These are phyloP conservation scores for Flaveria robusta DNA, from an alignment of 129 eudicot species.

Conservation along the genomic window DNA sequence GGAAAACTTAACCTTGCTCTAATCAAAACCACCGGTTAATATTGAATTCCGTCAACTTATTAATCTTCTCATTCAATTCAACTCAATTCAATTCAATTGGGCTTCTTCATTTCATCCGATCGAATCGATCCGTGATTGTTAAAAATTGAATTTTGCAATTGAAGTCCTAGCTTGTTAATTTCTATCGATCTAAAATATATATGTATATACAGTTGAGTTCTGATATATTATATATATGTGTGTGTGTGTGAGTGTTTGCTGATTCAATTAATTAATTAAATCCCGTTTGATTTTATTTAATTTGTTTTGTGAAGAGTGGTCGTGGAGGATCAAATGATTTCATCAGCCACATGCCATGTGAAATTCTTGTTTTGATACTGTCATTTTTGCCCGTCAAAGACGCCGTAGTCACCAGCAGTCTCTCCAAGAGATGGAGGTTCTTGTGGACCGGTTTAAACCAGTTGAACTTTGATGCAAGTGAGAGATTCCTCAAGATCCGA, in stretches of 20 bases:
- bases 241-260: no score
- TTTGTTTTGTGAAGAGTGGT: conserved; percentile 21
- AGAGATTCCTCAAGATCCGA: no score
- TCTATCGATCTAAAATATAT: no score
- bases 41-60: background rate
- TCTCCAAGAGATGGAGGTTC: conserved; percentile 46
- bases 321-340: background rate
- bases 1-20: background rate
- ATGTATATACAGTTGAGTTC: no score
- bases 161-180: no score
- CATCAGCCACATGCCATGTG: conserved; percentile 44
- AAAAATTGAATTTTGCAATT: no score
- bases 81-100: no score
- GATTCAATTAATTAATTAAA: background rate
- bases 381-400: conserved; percentile 41
- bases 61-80: background rate
- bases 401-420: conserved; percentile 42
- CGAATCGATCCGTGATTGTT: no score
- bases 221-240: no score
- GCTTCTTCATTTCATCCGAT: background rate
- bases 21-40: background rate
- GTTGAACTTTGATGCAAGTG: no score
- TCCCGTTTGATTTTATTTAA: no score
- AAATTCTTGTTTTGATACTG: conserved; percentile 39
- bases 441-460: no score